phyloP scores from a whole-genome alignment of 495 filamentous ascomycete species.

The Neurospora intermedia region DNA sequence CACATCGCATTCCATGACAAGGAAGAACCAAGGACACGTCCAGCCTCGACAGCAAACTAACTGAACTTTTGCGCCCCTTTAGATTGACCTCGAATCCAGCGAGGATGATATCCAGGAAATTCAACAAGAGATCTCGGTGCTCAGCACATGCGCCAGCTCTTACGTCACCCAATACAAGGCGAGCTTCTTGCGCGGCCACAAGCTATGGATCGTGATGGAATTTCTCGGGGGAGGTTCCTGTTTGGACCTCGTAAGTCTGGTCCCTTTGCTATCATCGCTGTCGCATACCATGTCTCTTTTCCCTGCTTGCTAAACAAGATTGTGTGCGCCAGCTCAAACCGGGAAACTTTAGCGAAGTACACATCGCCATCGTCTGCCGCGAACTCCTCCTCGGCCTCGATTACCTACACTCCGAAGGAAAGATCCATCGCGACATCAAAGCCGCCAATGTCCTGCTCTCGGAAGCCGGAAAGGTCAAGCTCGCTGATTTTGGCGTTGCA shows the following conservation, averaged over 20 bases:
- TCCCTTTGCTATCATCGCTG: background rate
- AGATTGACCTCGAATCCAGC: conserved; percentile 97
- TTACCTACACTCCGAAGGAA: conserved; percentile 88
- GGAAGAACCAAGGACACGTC: background rate
- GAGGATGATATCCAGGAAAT: conserved; percentile 98
- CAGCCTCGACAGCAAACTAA: conserved; percentile 12
- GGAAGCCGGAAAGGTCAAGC: conserved; percentile 82
- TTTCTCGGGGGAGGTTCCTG: conserved; percentile 90
- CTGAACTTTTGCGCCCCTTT: conserved; percentile 6
- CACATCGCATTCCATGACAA: background rate
- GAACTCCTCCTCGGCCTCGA: conserved; percentile 84
- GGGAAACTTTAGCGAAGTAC: conserved; percentile 78
- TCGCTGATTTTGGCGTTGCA: conserved; percentile 96
- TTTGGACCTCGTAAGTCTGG: conserved; percentile 62
- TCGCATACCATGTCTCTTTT: background rate
- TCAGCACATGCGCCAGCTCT: conserved; percentile 85
- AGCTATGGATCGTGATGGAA: conserved; percentile 99
- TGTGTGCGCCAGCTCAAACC: conserved; percentile 63
- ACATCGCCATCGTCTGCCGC: conserved; percentile 90
- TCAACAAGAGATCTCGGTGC: conserved; percentile 90
- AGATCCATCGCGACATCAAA: conserved; percentile 96
- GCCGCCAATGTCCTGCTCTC: conserved; percentile 87
- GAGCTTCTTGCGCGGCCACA: conserved; percentile 85
- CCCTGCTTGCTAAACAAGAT: conserved; percentile 16
- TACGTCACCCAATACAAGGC: conserved; percentile 95